A percentile compares a stretch with the other conserved stretches of the same genome.
Conservation (phyloP, 2,329 filamentous ascomycete species). For the Penicillium sp. region DNA sequence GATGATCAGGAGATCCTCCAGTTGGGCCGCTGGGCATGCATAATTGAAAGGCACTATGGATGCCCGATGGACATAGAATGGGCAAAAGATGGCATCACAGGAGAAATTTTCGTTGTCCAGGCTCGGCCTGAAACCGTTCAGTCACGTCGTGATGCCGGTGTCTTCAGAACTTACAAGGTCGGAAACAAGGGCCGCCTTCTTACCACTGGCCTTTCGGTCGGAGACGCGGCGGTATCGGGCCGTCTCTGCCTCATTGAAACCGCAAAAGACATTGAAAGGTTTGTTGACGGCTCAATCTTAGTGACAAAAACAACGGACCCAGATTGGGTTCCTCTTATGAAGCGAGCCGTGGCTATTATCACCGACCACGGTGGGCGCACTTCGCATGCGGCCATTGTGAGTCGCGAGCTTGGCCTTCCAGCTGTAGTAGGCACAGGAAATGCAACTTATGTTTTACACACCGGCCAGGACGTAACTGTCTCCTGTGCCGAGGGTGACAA, state of each 20-base stretch:
- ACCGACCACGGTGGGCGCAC: slow-evolving; percentile 42
- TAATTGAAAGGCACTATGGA: slow-evolving; percentile 45
- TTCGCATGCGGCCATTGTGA: slow-evolving; percentile 52
- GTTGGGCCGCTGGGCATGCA: slow-evolving; percentile 45
- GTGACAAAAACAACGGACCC: slow-evolving; percentile 47
- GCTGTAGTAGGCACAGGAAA: slow-evolving; percentile 47
- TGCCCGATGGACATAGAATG: slow-evolving; percentile 51
- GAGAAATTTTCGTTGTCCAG: slow-evolving; percentile 45
- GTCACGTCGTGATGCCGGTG: not conserved
- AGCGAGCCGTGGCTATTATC: slow-evolving; percentile 45
- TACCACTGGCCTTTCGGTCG: not conserved
- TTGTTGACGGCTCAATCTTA: slow-evolving; percentile 44
- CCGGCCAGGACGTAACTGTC: slow-evolving; percentile 47
- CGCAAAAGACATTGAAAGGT: slow-evolving; percentile 37
- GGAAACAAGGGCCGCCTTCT: not conserved
- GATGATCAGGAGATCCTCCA: slow-evolving; percentile 44
- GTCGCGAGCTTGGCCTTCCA: slow-evolving; percentile 48
- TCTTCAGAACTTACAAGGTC: not conserved
- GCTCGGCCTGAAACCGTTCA: slow-evolving; percentile 25
- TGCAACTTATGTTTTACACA: slow-evolving; percentile 47
- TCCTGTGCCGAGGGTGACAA: slow-evolving; percentile 48
- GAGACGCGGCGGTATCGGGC: not conserved
- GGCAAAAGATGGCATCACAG: slow-evolving; percentile 42
- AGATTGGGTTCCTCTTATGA: slow-evolving; percentile 51
- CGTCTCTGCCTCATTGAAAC: slow-evolving; percentile 1